A percentile compares a stretch with the other conserved stretches of the same genome.
These are phyloP conservation scores for Colletotrichum chrysophilum DNA, from an alignment of 2,329 filamentous ascomycete species.

Conservation along the genomic window DNA sequence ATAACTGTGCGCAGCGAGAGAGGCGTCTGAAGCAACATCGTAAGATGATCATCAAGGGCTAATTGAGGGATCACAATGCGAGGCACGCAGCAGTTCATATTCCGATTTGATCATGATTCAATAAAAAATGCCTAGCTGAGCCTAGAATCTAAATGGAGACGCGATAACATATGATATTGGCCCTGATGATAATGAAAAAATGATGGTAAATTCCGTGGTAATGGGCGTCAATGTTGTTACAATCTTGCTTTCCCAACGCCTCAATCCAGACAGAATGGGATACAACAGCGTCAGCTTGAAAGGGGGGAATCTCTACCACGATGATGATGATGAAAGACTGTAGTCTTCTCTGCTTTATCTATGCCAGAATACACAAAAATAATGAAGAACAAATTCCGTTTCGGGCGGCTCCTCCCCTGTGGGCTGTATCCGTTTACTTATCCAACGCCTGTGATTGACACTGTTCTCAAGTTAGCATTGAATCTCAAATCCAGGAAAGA, in stretches of 20 bases:
- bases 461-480: neutral
- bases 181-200: neutral
- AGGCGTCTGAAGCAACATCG: neutral
- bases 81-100: accelerated
- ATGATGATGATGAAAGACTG: neutral
- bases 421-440: neutral
- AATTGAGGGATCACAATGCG: neutral
- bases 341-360: neutral
- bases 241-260: neutral
- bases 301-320: neutral
- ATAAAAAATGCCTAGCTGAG: neutral
- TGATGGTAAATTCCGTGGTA: neutral
- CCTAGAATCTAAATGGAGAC: neutral
- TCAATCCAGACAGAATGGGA: neutral
- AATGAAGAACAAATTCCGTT: neutral
- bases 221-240: neutral
- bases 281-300: neutral
- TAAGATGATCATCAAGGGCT: neutral
- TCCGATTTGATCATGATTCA: neutral
- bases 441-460: slow-evolving; percentile 22
- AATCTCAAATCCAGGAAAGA: too few species aligned
- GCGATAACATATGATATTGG: neutral
- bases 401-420: neutral
- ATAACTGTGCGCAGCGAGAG: neutral
- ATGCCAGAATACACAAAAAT: neutral